A percentile compares a stretch with the other conserved stretches of the same genome.
These are phyloP conservation scores for Paracoccidioides lutzii DNA, from an alignment of 2,329 filamentous ascomycete genomes.

Conservation along the genomic window DNA sequence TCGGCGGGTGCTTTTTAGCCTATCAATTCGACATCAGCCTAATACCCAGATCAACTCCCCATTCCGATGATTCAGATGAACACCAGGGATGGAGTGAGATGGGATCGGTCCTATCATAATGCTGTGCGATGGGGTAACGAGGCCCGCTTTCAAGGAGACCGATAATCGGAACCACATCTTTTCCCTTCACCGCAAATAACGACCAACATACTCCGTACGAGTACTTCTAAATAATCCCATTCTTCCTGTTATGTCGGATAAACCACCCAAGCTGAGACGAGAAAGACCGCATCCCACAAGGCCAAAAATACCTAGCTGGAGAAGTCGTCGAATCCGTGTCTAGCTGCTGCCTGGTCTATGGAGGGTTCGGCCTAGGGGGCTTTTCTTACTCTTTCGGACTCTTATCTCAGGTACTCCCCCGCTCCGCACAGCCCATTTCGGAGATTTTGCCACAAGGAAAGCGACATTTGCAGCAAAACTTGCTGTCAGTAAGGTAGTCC, in stretches of 20 bases:
- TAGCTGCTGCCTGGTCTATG: background rate
- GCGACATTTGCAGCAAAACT: background rate
- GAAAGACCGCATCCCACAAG: background rate
- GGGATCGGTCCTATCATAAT: background rate
- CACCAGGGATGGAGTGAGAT: background rate
- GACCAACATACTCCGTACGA: no score
- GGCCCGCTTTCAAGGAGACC: no score
- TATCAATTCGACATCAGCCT: background rate
- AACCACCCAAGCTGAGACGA: background rate
- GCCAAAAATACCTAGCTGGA: background rate
- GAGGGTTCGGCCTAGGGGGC: no score
- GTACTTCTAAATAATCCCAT: no score
- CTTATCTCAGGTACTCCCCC: background rate
- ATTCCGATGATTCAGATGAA: background rate
- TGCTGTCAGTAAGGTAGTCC: background rate
- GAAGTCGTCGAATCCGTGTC: background rate
- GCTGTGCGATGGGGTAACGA: no score
- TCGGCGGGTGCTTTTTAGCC: background rate
- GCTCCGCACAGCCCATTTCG: background rate
- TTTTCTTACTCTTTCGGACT: background rate
- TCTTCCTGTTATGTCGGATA: background rate
- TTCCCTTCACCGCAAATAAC: no score
- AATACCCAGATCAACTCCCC: background rate
- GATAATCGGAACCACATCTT: no score
- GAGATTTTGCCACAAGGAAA: background rate